Evolutionary conservation across 164 flowering plant species (phyloP).

Genomic region (Aristolochia fimbriata): DNA sequence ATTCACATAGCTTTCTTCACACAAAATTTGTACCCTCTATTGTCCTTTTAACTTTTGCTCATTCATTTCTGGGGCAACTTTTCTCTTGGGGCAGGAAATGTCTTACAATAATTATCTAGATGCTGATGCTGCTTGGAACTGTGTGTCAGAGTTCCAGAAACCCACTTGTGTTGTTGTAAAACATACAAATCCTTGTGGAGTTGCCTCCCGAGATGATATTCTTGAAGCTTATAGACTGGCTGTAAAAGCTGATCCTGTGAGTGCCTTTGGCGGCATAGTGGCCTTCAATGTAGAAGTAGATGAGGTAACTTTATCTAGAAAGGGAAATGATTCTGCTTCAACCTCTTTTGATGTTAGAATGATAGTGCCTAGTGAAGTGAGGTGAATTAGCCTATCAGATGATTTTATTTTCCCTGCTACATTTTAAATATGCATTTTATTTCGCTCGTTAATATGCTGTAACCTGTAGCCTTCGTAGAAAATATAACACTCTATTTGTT

Average conservation of each 20-base stretch:
- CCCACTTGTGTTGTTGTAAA: constrained; percentile 97
- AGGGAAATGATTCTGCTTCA: no score
- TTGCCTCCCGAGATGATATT: constrained; percentile 80
- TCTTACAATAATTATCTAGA: constrained; percentile 95
- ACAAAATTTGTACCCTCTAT: not conserved
- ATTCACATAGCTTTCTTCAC: not conserved
- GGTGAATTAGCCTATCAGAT: no score
- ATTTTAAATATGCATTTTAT: no score
- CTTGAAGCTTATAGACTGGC: constrained; percentile 90
- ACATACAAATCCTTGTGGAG: constrained; percentile 99
- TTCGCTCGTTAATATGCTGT: no score
- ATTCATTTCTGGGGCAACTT: not conserved
- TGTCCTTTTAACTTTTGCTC: not conserved
- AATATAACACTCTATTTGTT: not conserved
- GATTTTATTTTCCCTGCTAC: no score
- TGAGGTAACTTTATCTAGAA: constrained; percentile 47
- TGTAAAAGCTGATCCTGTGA: constrained; percentile 94
- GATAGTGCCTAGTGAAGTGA: no score
- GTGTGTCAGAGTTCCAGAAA: constrained; percentile 78
- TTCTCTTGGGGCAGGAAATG: constrained; percentile 70
- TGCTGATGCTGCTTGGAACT: constrained; percentile 99
- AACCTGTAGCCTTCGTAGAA: not conserved
- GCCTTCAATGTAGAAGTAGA: constrained; percentile 95
- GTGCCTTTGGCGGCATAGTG: constrained; percentile 99
- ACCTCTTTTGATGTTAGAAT: no score